Percentiles rank a stretch among this genome's conserved stretches.
Conservation (phyloP, 2,329 filamentous ascomycete species). For the Colletotrichum tamarilloi region DNA sequence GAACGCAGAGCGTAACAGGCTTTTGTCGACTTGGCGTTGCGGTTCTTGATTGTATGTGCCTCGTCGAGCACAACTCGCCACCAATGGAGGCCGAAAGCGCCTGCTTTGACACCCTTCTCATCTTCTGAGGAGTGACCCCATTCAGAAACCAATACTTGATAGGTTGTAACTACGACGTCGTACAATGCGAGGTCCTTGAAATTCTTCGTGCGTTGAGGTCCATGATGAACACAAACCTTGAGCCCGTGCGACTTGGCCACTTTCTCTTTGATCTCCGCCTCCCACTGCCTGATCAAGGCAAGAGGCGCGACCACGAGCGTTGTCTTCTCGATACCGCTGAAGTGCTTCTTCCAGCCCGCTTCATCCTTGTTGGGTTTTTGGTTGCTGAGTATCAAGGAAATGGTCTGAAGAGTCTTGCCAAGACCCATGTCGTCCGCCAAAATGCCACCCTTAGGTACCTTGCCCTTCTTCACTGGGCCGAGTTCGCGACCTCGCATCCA, state of each 20-base stretch:
- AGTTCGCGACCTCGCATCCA: constrained; percentile 97
- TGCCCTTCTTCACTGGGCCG: constrained; percentile 83
- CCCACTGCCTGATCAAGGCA: constrained; percentile 97
- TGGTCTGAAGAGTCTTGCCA: constrained; percentile 95
- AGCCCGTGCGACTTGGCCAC: constrained; percentile 76
- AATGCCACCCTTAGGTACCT: constrained; percentile 90
- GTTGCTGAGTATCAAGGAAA: constrained; percentile 88
- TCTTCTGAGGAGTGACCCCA: constrained; percentile 76
- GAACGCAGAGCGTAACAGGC: constrained; percentile 87
- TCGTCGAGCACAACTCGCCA: constrained; percentile 96
- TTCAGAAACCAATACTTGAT: constrained; percentile 94
- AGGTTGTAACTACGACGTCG: constrained; percentile 97
- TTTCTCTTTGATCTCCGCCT: constrained; percentile 89
- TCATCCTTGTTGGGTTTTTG: constrained; percentile 72
- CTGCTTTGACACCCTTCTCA: constrained; percentile 73
- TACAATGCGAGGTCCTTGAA: constrained; percentile 82
- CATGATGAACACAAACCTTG: constrained; percentile 91
- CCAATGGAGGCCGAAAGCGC: constrained; percentile 93
- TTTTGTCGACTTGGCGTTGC: constrained; percentile 94
- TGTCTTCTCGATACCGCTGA: constrained; percentile 75
- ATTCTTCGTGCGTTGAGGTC: constrained; percentile 83
- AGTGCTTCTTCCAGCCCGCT: constrained; percentile 74
- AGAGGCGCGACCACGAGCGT: constrained; percentile 94
- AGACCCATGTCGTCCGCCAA: constrained; percentile 97
- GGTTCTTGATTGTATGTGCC: constrained; percentile 98